Evolutionary conservation across 345 rosid species (phyloP).

Genomic region (Linum lewisii): DNA sequence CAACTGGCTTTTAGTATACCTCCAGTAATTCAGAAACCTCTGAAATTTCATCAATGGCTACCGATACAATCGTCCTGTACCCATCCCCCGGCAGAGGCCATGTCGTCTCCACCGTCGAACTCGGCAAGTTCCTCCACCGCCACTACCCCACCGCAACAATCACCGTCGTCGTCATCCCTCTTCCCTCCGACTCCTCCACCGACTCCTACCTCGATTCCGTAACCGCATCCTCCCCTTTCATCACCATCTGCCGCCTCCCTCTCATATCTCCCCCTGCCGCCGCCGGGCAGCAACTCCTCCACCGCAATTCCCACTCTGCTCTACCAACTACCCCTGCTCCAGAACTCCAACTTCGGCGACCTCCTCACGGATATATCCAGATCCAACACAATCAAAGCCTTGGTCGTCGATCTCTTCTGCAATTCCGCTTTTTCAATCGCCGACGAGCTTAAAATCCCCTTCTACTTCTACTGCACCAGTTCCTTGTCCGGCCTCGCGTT

Average conservation of each 20-base stretch:
- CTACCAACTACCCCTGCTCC: constrained; percentile 10
- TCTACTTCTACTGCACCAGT: constrained; percentile 14
- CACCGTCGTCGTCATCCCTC: not conserved
- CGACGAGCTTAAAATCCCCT: constrained; percentile 15
- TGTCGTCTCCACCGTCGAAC: constrained; percentile 22
- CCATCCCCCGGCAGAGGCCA: constrained; percentile 27
- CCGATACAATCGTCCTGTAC: constrained; percentile 15
- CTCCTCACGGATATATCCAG: constrained; percentile 11
- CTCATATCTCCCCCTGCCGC: constrained; percentile 1
- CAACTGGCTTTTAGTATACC: too few species aligned
- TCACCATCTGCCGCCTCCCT: constrained; percentile 25
- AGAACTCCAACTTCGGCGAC: constrained; percentile 17
- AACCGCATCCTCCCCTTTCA: constrained; percentile 12
- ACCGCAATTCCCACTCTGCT: constrained; percentile 9
- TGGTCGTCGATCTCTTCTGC: constrained; percentile 24
- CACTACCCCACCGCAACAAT: not conserved
- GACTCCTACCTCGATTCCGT: constrained; percentile 12
- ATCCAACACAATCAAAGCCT: constrained; percentile 7
- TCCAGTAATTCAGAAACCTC: too few species aligned
- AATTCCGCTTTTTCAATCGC: constrained; percentile 9
- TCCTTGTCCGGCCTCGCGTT: constrained; percentile 7
- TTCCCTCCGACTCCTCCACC: too few species aligned
- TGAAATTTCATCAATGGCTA: too few species aligned
- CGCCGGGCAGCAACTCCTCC: not conserved
- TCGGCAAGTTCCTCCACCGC: constrained; percentile 16